Evolutionary conservation across 768 basidiomycete species (phyloP).

Genomic region (Serendipita indica): DNA sequence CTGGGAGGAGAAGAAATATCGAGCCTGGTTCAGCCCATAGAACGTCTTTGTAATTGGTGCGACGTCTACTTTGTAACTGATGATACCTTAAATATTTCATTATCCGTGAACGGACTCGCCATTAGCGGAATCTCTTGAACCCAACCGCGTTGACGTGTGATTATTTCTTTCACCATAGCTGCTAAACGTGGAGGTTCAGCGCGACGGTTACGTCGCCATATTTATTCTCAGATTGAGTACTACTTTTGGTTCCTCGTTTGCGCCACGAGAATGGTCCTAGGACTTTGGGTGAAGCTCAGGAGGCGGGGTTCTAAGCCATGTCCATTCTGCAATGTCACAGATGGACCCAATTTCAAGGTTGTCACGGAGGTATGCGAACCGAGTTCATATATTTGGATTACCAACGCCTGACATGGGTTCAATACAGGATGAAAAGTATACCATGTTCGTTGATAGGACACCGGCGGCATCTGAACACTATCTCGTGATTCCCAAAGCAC

Average conservation of each 20-base stretch:
- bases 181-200: not conserved
- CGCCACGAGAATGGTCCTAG: not conserved
- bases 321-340: not conserved
- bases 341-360: not conserved
- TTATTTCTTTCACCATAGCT: not conserved
- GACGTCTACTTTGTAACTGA: not conserved
- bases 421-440: conserved; percentile 13
- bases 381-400: not conserved
- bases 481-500: conserved; percentile 25
- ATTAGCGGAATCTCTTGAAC: not conserved
- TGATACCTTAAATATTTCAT: not conserved
- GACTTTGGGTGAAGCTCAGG: not conserved
- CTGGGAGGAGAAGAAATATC: not conserved
- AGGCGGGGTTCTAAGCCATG: not conserved
- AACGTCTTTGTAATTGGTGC: too few species aligned
- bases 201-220: not conserved
- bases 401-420: not conserved
- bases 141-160: not conserved
- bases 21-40: not conserved
- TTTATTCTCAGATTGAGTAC: not conserved
- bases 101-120: not conserved
- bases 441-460: conserved; percentile 25
- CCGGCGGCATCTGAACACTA: conserved; percentile 26
- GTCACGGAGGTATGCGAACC: not conserved
- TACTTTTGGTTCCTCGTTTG: not conserved